Evolutionary conservation across 352 stramenopile species (phyloP).

Genomic region (Phytophthora uliginosa): DNA sequence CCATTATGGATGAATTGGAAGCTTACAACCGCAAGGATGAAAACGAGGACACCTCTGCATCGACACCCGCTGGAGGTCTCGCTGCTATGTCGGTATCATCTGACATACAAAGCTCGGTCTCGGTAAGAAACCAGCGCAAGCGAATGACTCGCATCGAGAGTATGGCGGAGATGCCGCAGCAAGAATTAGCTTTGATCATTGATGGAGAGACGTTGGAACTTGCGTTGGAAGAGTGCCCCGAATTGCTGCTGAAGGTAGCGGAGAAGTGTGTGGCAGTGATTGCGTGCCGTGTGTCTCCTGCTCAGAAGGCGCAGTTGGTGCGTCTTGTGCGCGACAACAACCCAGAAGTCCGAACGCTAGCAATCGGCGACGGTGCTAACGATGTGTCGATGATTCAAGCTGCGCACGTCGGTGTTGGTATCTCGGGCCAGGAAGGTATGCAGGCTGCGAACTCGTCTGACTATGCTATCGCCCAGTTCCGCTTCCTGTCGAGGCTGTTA

Average conservation of each 20-base stretch:
- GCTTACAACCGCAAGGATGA: conserved; percentile 45
- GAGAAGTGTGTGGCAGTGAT: conserved; percentile 93
- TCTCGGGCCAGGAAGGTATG: conserved; percentile 95
- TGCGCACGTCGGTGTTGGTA: conserved; percentile 94
- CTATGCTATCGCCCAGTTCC: conserved; percentile 97
- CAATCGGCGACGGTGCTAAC: conserved; percentile 97
- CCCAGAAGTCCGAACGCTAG: conserved; percentile 82
- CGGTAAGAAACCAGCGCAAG: conserved; percentile 31
- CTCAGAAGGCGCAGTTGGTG: conserved; percentile 96
- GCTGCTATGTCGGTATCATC: conserved; percentile 5
- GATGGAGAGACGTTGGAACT: conserved; percentile 87
- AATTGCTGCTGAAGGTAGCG: conserved; percentile 79
- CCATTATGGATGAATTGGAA: conserved; percentile 76
- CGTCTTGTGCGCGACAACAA: conserved; percentile 93
- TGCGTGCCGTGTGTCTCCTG: conserved; percentile 93
- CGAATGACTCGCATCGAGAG: conserved; percentile 77
- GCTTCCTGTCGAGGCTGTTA: conserved; percentile 91
- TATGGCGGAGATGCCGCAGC: conserved; percentile 54
- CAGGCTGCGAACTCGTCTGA: conserved; percentile 96
- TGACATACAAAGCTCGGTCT: conserved; percentile 22
- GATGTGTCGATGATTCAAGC: conserved; percentile 98
- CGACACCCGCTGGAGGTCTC: conserved; percentile 15
- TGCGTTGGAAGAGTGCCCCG: conserved; percentile 77
- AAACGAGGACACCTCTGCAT: conserved; percentile 37
- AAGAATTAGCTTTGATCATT: conserved; percentile 77